Percentiles rank a stretch among this genome's conserved stretches.
These are phyloP conservation scores for Stereocaulon alpinum DNA, from an alignment of 495 filamentous ascomycete genomes.

Conservation along the genomic window DNA sequence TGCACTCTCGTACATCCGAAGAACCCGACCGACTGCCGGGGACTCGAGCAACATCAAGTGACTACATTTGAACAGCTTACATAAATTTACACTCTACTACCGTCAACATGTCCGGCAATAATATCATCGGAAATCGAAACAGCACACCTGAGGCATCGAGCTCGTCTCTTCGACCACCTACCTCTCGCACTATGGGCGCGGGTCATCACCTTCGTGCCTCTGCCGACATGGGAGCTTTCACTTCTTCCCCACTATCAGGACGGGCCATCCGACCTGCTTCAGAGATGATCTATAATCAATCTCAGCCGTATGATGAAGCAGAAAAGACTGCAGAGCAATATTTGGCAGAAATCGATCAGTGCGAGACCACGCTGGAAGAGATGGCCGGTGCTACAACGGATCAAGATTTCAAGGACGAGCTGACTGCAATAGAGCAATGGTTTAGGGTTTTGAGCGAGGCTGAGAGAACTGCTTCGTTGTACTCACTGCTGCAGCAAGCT, in stretches of 20 bases:
- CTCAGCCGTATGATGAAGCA: conserved; percentile 64
- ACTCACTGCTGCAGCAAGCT: conserved; percentile 92
- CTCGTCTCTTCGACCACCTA: conserved; percentile 83
- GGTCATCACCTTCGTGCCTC: conserved; percentile 88
- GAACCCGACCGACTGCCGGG: not conserved
- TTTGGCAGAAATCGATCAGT: conserved; percentile 97
- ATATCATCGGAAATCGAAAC: conserved; percentile 83
- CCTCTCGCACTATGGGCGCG: conserved; percentile 65
- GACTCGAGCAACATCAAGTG: not conserved
- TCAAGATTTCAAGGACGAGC: conserved; percentile 98
- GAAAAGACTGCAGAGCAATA: conserved; percentile 95
- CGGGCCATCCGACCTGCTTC: conserved; percentile 86
- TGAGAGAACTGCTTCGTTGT: conserved; percentile 87
- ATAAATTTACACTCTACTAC: conserved; percentile 8
- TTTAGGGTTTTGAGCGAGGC: conserved; percentile 95
- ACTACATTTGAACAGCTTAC: not conserved
- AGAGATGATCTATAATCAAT: conserved; percentile 78
- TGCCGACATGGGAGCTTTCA: conserved; percentile 88
- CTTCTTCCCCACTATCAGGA: conserved; percentile 59
- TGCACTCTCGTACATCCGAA: conserved; percentile 31
- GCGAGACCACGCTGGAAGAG: conserved; percentile 93
- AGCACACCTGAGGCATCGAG: conserved; percentile 88
- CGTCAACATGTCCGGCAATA: conserved; percentile 50
- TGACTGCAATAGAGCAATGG: conserved; percentile 98
- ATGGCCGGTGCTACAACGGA: conserved; percentile 97